Base-by-base conservation (phyloP, 225 moss, liverwort and hornwort species). In the Marchantia polymorpha region DNA sequence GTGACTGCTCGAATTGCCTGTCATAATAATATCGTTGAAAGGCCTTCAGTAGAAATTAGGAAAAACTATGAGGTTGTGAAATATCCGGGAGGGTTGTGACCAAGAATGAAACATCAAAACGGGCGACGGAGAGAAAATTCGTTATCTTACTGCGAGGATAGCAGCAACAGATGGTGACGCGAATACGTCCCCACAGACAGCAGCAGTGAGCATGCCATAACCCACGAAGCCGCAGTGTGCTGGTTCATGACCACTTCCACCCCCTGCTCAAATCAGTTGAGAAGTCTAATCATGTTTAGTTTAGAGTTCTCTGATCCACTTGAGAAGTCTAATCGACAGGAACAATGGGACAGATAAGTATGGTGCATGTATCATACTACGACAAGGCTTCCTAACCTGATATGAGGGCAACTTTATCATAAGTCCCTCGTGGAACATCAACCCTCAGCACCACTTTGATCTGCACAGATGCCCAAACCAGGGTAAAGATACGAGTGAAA, bases 211-310 rank as follows among this genome's bases (percentile, higher is more conserved):
- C 94, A 99, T 92, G 71, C 97, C 97, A 80, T 85, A 88, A 73
- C 97, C 97, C 51, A 99, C 92, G 81, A 92, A 99, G 72, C 97
- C 97, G 81, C 89, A 91, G 86, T 99, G 94, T 82, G 97, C 93
- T 76, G 97, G 97, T 87, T 99, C 97, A 83, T 99, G 94, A 72
- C 97, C 97, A 86, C 97, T 99, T 84, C 97, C 97, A 72, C 97
- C 97, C 73, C 97, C 97, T 99, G 83, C 79, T 84, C 68, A 65
- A 79, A 29, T 27, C 26, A 53, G 26, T 53, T n/a, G 2, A 13
- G 29, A 54, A 11, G 53, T 73, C 17, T 14, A 73, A 56, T 12
- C 13, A 56, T 56, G 13, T 56, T 13, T 53, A 71, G 10, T 71
- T 49, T 23, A 8, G 71, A 10, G n/a, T 50, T 50, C 2, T 12